Base-by-base conservation (phyloP, 1,284 basidiomycete species). In the Trichosporon sp. region DNA sequence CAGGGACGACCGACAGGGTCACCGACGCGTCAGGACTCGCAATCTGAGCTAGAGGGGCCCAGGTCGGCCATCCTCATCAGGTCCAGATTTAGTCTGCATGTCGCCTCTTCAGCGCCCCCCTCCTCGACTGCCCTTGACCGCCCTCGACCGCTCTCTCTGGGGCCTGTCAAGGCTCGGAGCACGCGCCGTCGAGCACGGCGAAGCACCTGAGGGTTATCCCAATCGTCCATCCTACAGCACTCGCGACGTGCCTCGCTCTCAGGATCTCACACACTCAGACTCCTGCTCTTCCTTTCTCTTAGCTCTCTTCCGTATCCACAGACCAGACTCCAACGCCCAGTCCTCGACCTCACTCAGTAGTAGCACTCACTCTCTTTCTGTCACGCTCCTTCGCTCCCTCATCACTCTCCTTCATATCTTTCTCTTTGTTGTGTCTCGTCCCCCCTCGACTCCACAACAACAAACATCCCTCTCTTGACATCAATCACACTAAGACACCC, bases 331-430 rank as follows among this genome's bases (percentile, higher is more conserved):
- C 61, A 21, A 51, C 59, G 37, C 40, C 35, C 43, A 46, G 46
- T 64, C 61, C 32, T n/a, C 43, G 7, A 16, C 38, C 31, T 69
- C 56, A 37, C 35, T 37, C 26, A 26, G 26, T 26, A 26, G 26
- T 26, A 26, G 26, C 26, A 26, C 26, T 26, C 26, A 26, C 26
- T n/a, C 16, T n/a, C 59, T 35, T 16, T 12, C n/a, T 66, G 40
- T 46, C 37, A 32, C 63, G 32, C 37, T 65, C 66, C 12, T 48
- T 14, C 68, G 61, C 48, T 43, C 68, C 31, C 67, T 70, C 48
- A 56, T 46, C 64, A 21, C 64, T n/a, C 59, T 16, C 59, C 35
- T 51, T 35, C 64, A 56, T 37, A 12, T 65, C 5, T 26, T 64
- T n/a, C 21, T 61, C 8, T 66, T 69, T 19, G 40, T 35, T 59